Base-by-base conservation (phyloP, 139 green algal species). In the Asterochloris sp. region DNA sequence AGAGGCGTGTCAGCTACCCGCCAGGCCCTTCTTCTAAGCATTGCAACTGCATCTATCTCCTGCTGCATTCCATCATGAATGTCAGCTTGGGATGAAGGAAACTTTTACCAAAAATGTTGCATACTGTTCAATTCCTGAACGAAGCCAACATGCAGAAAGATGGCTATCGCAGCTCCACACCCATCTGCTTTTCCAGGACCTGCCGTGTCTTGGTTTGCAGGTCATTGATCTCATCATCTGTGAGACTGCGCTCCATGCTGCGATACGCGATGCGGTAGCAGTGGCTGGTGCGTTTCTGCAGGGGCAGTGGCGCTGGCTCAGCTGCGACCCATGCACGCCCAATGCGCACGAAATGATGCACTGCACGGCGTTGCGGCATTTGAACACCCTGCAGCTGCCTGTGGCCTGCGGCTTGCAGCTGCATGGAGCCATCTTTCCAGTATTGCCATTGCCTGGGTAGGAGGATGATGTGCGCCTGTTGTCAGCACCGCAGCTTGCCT, bases 231-330 rank as follows among this genome's bases (percentile, higher is more conserved):
- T 99, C 97, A 24, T 99, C 97, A 84, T 99, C 95, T 12, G 96
- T 99, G 23, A 99, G 86, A 62, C 86, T 92, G 15, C 84, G 77
- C 15, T 85, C 74, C 63, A 82, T 82, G 19, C 71, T 80, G 15
- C 96, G 89, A 89, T 99, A 99, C 0, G 92, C 92, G 60, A 99
- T 98, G 68, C 97, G 87, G 91, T 93, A 99, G 92, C 97, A 99
- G 89, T 99, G 91, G 86, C 85, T 94, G 11, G 95, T 98, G 15
- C 87, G 87, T 19, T 87, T 87, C 85, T 88, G 85, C 74, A 74
- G 66, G 19, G 21, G 19, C 17, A 71, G 19, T 26, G 21, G 21
- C 66, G 1, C 66, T 26, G 17, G 4, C 66, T 71, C 8, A 71
- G 66, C 66, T 71, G 66, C 66, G 21, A 71, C 1, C 66, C 66